Base-by-base conservation (phyloP, 805 yeast species). In the Candida berthetii region DNA sequence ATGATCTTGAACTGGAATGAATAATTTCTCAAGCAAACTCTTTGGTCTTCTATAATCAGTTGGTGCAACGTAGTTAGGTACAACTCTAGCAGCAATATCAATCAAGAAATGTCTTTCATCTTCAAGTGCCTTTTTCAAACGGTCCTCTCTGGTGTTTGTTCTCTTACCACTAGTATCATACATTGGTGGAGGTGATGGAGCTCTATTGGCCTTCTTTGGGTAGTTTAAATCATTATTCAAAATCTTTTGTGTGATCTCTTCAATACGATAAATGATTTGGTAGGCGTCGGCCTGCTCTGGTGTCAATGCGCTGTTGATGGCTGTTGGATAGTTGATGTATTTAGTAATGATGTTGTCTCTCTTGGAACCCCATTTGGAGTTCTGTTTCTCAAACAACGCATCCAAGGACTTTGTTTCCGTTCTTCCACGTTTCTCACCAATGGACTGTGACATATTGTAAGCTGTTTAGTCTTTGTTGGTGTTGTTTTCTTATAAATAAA, bases 181-280 rank as follows among this genome's bases (percentile, higher is more conserved):
- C 43, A 76, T 77, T 1, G 99, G 99, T 2, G 96, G 89, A 0
- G 98, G 98, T 2, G 96, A 86, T 0, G 90, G 88, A 2, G 95
- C 86, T 31, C 74, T 70, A 45, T 78, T 63, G 45, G 53, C 52
- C 48, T 64, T 69, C 40, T 64, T 65, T 0, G 76, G 71, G 1
- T 82, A 82, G 0, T 62, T 57, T 14, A 75, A 63, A 31, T 72
- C 74, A 40, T 74, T 64, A n/a, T 73, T 61, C 14, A 72, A 60
- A 33, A 91, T 61, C 43, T 76, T 67, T 28, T 73, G 70, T 1
- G 89, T 74, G 42, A 91, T 80, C 57, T 91, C 98, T 45, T 85
- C 87, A 31, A 91, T 80, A 39, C 98, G 68, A 47, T 80, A 76
- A 48, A 77, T 68, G 25, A 79, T 71, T 56, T 80, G 78, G 71